phyloP scores from a whole-genome alignment of 2,329 filamentous ascomycete species.

The Massarina eburnea region DNA sequence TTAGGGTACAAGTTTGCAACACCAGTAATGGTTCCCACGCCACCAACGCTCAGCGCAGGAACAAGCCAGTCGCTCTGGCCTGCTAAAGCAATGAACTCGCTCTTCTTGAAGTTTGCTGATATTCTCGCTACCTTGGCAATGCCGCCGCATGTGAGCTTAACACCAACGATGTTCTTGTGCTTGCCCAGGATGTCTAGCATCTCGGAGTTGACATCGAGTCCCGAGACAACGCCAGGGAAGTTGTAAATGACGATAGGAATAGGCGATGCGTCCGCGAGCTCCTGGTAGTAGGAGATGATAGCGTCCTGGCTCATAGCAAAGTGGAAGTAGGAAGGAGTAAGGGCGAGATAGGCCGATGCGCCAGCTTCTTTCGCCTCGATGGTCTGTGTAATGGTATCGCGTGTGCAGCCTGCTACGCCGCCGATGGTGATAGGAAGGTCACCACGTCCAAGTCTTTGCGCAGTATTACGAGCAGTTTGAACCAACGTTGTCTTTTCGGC shows the following conservation, averaged over 20 bases:
- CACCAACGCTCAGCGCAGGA: constrained; percentile 60
- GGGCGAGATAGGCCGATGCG: constrained; percentile 42
- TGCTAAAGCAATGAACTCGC: constrained; percentile 43
- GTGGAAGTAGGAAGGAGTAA: constrained; percentile 46
- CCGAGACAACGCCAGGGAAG: constrained; percentile 48
- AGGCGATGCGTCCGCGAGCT: constrained; percentile 41
- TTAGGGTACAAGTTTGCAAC: constrained; percentile 65
- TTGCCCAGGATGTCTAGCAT: constrained; percentile 40
- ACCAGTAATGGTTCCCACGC: constrained; percentile 62
- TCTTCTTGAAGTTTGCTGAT: constrained; percentile 39
- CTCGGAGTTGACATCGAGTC: constrained; percentile 49
- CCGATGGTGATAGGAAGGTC: constrained; percentile 47
- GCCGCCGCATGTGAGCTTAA: constrained; percentile 43
- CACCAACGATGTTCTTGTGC: constrained; percentile 41
- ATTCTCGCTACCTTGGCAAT: constrained; percentile 48
- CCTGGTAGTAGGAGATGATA: constrained; percentile 40
- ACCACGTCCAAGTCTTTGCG: constrained; percentile 32
- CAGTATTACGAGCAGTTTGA: constrained; percentile 42
- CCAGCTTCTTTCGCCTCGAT: constrained; percentile 42
- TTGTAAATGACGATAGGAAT: constrained; percentile 53
- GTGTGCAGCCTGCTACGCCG: constrained; percentile 44
- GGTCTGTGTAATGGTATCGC: constrained; percentile 45
- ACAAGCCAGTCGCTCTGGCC: constrained; percentile 53
- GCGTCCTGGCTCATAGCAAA: constrained; percentile 43
- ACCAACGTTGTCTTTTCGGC: constrained; percentile 46